Evolutionary conservation across 352 stramenopile species (phyloP), one percentile per base, ranked within the genome.

Genomic region (Globisporangium camurandrum): DNA sequence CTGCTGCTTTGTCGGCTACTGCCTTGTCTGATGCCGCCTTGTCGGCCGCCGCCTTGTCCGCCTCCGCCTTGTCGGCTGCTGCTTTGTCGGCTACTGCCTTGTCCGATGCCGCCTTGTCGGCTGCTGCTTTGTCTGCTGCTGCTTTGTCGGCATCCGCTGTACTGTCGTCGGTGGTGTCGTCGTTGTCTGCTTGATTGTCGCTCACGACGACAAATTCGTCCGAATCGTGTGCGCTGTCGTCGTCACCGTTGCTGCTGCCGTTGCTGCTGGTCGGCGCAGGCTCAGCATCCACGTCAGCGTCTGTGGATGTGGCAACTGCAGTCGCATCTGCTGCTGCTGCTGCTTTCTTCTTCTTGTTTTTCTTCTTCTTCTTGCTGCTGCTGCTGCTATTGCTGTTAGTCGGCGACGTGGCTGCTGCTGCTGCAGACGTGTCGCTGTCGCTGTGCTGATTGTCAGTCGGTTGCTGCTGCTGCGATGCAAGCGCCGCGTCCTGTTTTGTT

Each of bases 331-430:
- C 14, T 6, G 42, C 26, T 4, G 51, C 22, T 22, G 46, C 22
- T 8, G 43, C 7, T 40, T 57, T 58, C 45, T 58, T 58, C 52
- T 58, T 58, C 11, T 60, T 59, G 38, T 66, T 64, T 54, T 64
- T 64, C 34, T 56, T 49, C 58, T 68, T 70, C 48, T 55, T 61
- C 51, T 55, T 47, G 33, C 41, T 26, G 43, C 42, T 63, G 49
- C 47, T 46, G 38, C 40, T 54, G 43, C 42, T 63, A 46, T 43
- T 46, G 38, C 40, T 54, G 40, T 40, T 47, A 1, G 44, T 64
- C 8, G 59, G 55, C 46, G 59, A 63, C 43, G 43, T 41, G 37
- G 41, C 24, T 17, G 24, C 46, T 8, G 14, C 49, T 31, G 44
- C 36, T 27, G 24, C 56, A 28, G 64, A 31, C 14, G 33, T 23